These are phyloP conservation scores for Sordariomycetes sp. DNA, from an alignment of 2,329 filamentous ascomycete species.

Conservation along the genomic window DNA sequence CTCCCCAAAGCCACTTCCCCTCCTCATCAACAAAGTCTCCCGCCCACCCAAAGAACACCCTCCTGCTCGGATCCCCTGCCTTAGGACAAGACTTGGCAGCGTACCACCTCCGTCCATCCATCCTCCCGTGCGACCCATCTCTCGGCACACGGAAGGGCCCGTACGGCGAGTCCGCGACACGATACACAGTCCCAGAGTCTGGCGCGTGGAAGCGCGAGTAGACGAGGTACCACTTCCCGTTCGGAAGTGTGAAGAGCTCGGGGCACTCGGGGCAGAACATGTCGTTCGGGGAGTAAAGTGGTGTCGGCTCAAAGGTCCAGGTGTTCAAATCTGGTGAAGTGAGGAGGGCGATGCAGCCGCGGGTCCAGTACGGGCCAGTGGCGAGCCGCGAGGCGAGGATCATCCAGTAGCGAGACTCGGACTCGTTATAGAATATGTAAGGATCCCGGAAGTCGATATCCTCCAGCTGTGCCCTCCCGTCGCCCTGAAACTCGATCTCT, in stretches of 20 bases:
- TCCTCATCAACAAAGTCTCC: slow-evolving; percentile 20
- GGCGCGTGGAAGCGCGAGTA: slow-evolving; percentile 22
- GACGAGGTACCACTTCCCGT: slow-evolving; percentile 23
- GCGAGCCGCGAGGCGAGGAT: slow-evolving; percentile 21
- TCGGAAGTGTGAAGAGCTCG: slow-evolving; percentile 21
- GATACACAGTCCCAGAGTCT: slow-evolving; percentile 22
- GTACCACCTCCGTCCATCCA: slow-evolving; percentile 24
- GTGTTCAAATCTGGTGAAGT: slow-evolving; percentile 19
- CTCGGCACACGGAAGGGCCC: slow-evolving; percentile 23
- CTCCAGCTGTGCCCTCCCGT: slow-evolving; percentile 15
- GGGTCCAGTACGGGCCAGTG: slow-evolving; percentile 20
- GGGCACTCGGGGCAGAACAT: slow-evolving; percentile 25
- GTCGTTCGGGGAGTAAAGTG: slow-evolving; percentile 21
- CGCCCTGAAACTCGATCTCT: slow-evolving; percentile 13
- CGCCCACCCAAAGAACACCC: slow-evolving; percentile 23
- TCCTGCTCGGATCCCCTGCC: slow-evolving; percentile 14
- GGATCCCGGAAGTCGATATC: slow-evolving; percentile 24
- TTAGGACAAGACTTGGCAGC: slow-evolving; percentile 23
- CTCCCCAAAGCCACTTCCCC: slow-evolving; percentile 24
- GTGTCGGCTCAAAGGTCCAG: slow-evolving; percentile 19
- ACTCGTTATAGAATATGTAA: slow-evolving; percentile 20
- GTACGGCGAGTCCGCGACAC: slow-evolving; percentile 19
- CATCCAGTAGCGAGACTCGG: slow-evolving; percentile 22
- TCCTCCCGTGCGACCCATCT: slow-evolving; percentile 19
- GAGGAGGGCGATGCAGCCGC: slow-evolving; percentile 23